Base-by-base conservation (phyloP, 805 yeast genomes). In the Sungouiozyma ichnusensis region DNA sequence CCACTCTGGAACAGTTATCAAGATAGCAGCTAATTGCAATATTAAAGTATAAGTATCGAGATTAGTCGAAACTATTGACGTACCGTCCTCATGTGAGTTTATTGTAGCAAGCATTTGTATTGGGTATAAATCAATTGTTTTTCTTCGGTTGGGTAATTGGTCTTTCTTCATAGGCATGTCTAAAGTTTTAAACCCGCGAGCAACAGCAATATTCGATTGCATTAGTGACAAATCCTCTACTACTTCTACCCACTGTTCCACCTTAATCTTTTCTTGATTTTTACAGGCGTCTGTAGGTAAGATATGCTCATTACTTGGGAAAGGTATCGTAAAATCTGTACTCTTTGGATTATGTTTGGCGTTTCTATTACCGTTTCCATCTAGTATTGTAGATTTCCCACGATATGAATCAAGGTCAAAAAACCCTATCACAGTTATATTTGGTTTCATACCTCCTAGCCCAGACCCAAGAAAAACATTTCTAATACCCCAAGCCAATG, bases 381-480 rank as follows among this genome's bases (percentile, higher is more conserved):
- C 27, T 9, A 20, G 16, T 4, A 20, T 32, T 6, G 19, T 15
- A 15, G 2, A 15, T 15, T 37, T 40, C 16, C 24, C 27, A n/a
- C 35, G 37, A 45, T 62, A 63, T 29, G 58, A 60, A 6, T 60
- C 62, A 45, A 81, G 67, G 55, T 90, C 95, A 51, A 81, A 85
- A 54, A 87, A 87, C 0, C 97, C 97, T 27, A 92, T 46, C 0
- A 92, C 94, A 0, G 96, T 85, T 40, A 92, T 88, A 57, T 92
- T 92, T 2, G 98, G 98, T 53, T 77, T 81, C 98, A 92, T 92
- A 11, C 96, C 97, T 6, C 99, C 99, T n/a, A 92, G 67, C 0
- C 99, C 99, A 2, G 95, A 83, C 0, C 97, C 97, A 45, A 90
- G 61, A 45, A 76, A 87, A 8, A 92, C 87, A 57, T 90, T 90